Conservation (phyloP, 495 filamentous ascomycete species). For the Cenococcum geophilum region DNA sequence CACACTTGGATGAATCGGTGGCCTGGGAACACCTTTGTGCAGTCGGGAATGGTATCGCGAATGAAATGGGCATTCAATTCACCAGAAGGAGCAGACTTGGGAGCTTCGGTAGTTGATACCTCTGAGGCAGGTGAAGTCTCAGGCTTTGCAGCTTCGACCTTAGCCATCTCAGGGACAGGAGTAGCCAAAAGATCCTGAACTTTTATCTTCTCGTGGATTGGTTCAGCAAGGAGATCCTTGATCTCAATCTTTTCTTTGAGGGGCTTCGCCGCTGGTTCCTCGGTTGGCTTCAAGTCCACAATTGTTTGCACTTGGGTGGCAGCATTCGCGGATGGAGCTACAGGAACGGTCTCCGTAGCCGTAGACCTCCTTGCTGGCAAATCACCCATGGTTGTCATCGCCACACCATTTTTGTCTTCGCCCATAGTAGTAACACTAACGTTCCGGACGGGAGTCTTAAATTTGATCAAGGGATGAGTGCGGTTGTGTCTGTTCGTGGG, state of each 20-base stretch:
- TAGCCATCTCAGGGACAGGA: constrained; percentile 12
- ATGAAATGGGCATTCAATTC: constrained; percentile 69
- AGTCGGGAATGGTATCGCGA: constrained; percentile 71
- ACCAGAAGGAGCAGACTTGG: neutral
- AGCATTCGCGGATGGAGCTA: constrained; percentile 46
- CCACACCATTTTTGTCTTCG: constrained; percentile 60
- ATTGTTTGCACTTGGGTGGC: constrained; percentile 65
- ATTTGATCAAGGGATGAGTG: constrained; percentile 93
- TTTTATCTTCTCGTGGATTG: constrained; percentile 34
- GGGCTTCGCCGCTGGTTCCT: constrained; percentile 32
- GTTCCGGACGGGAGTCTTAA: constrained; percentile 87
- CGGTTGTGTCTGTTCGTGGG: constrained; percentile 81
- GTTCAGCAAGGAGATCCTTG: constrained; percentile 35
- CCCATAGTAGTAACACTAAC: constrained; percentile 81
- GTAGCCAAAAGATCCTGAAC: constrained; percentile 27
- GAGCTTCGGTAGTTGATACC: neutral
- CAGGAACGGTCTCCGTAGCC: constrained; percentile 48
- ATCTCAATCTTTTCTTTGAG: constrained; percentile 40
- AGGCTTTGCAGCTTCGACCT: constrained; percentile 10
- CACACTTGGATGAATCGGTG: constrained; percentile 81
- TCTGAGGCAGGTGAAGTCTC: constrained; percentile 1
- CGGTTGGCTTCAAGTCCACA: constrained; percentile 60
- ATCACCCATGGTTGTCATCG: constrained; percentile 63
- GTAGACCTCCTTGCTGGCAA: constrained; percentile 41
- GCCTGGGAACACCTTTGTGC: constrained; percentile 60